Evolutionary conservation across 2,329 filamentous ascomycete genomes (phyloP), one percentile per base, ranked within the genome.

Genomic region (Chaetomium sp.): DNA sequence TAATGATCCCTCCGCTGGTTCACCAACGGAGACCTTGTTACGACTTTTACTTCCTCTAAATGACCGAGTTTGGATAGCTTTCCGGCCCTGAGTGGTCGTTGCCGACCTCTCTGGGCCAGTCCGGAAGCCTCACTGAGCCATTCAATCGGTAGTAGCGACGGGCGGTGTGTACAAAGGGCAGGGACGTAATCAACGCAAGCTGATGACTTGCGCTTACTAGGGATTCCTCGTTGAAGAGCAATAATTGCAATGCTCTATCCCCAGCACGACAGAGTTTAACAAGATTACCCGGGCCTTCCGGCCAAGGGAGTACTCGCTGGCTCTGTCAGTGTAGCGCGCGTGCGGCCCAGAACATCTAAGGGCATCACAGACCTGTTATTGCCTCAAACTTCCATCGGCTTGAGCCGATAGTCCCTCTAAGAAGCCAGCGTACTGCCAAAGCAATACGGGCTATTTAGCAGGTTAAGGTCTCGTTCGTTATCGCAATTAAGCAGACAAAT

Each of bases 191-290:
- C 75, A 79, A 78, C 73, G 71, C 72, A 76, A 78, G 75, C 75
- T 79, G 74, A 78, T 78, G 75, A 78, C 74, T 78, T 75, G 71
- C 72, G 74, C 76, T 78, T 78, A 78, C 76, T 77, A 79, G 73
- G 72, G 71, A 78, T 78, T 78, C 75, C 74, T 79, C 75, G 74
- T 78, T 78, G 75, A 79, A 78, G 75, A 77, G 76, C 74, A 78
- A 78, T 78, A 78, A 78, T 78, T 78, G 75, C 73, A 78, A 78
- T 78, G 74, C 75, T 78, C 72, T 79, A 78, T 78, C 75, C 72
- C 72, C 74, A 77, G 71, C 73, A 77, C 73, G 74, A 77, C 72
- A 77, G 71, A 74, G 75, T 77, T 78, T 78, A 76, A 78, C 72
- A 78, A 80, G 74, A 78, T 79, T 79, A 79, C 73, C 72, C 71